Base-by-base conservation (phyloP, 2,329 filamentous ascomycete genomes). In the Eutypa lata region DNA sequence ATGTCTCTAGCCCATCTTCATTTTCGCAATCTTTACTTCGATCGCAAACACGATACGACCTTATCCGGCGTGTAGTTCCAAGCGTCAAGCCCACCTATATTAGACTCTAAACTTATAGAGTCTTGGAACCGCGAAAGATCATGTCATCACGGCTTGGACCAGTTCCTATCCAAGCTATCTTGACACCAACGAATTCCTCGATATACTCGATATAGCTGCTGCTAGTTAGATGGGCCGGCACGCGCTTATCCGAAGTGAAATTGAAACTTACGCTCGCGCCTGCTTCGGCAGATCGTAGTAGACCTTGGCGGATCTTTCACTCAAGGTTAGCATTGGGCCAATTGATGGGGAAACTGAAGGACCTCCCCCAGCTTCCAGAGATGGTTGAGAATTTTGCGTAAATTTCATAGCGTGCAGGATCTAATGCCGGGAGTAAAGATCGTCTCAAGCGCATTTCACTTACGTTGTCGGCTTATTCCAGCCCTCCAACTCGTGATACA, bases 401-500 rank as follows among this genome's bases (percentile, higher is more conserved):
- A n/a, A n/a, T n/a, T n/a, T n/a, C n/a, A n/a, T n/a, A n/a, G n/a
- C n/a, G n/a, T n/a, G n/a, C n/a, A n/a, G n/a, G n/a, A n/a, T n/a
- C n/a, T n/a, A n/a, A n/a, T n/a, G n/a, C n/a, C n/a, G n/a, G n/a
- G n/a, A n/a, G n/a, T n/a, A n/a, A n/a, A n/a, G n/a, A n/a, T n/a
- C n/a, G n/a, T n/a, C n/a, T n/a, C n/a, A n/a, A n/a, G n/a, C n/a
- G n/a, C n/a, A 16, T 6, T 28, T 21, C 21, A 44, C 42, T 44
- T 52, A 40, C 28, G 50, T 52, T 16, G 50, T 52, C 16, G 50
- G 45, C 44, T 40, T 42, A 28, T 52, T 45, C 50, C 50, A 52
- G 8, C 50, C 50, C 28, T 45, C 43, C 50, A 52, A 38, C 50
- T 52, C 44, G n/a, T 52, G 44, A n/a, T 52, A 48, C 21, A 52